These are phyloP conservation scores for Rhizodiscina lignyota DNA, from an alignment of 495 filamentous ascomycete species.

Conservation along the genomic window DNA sequence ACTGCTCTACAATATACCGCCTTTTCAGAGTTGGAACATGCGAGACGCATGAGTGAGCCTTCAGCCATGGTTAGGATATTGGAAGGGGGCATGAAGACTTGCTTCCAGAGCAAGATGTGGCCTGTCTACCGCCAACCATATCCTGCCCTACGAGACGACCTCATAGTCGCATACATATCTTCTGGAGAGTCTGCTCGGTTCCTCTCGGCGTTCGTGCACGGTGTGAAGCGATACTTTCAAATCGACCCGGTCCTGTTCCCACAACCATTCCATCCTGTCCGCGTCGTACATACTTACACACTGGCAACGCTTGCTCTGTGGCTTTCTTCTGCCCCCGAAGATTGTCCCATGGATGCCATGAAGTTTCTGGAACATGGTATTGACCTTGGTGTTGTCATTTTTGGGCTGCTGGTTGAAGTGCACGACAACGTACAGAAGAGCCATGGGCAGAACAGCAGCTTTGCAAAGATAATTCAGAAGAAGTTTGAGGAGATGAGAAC, in stretches of 20 bases:
- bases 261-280: conserved; percentile 18
- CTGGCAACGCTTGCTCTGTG: conserved; percentile 18
- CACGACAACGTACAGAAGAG: conserved; percentile 12
- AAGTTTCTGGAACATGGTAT: conserved; percentile 11
- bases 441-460: conserved; percentile 16
- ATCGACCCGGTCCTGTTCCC: conserved; percentile 19
- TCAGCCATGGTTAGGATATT: too few species aligned
- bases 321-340: too few species aligned
- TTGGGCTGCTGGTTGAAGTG: conserved; percentile 16
- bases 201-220: conserved; percentile 8
- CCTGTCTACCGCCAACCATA: conserved; percentile 14
- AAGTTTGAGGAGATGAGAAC: too few species aligned
- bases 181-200: conserved; percentile 6
- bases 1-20: conserved; percentile 11
- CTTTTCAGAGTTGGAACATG: conserved; percentile 9
- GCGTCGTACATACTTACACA: conserved; percentile 21
- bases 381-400: conserved; percentile 15
- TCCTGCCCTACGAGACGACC: conserved; percentile 13
- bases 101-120: conserved; percentile 8
- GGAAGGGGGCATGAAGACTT: too few species aligned
- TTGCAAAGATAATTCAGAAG: conserved; percentile 15
- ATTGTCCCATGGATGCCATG: too few species aligned
- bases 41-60: too few species aligned
- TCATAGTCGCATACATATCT: conserved; percentile 17
- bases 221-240: conserved; percentile 12